Base-by-base conservation (phyloP, 139 green algal genomes). In the Coelastrella sp. region DNA sequence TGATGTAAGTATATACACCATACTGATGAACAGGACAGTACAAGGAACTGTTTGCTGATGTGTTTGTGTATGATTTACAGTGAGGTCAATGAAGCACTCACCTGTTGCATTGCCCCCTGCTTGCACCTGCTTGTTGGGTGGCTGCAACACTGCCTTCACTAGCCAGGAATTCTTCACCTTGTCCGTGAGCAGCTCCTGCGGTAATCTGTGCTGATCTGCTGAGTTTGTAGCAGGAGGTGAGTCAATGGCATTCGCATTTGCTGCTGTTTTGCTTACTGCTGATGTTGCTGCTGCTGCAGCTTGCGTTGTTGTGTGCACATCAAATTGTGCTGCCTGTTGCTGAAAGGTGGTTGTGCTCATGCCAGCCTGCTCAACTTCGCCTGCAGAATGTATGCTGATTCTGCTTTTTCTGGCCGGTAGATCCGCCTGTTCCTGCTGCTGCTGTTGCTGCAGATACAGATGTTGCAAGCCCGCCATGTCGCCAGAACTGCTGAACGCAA, bases 131-230 rank as follows among this genome's bases (percentile, higher is more conserved):
- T 13, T 19, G 35, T 60, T 81, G 51, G 23, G 9, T 9, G 30
- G 73, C 48, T 81, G 73, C 75, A 82, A 53, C 40, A 76, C 17
- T 7, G 60, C 48, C 41, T 50, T 76, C 34, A 84, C 41, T 40
- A 84, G 78, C 78, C 78, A 84, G 23, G 78, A 84, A n/a, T 75
- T 76, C n/a, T 64, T 71, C 3, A 75, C 41, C 21, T 23, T 60
- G 15, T 75, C 78, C 34, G 78, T 60, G n/a, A 75, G 4, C 35
- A 30, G 75, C 35, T 82, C 51, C 21, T 32, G 19, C 37, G 7
- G 25, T 41, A 63, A n/a, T 19, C 8, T 2, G 30, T 17, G 7
- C 35, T 21, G 4, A 0, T 71, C 4, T 64, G 37, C 27, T 34
- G 35, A 9, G 43, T 35, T 45, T 64, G 78, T 41, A 75, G n/a